Conservation (phyloP, 345 rosid species). For the Citrus sp. region DNA sequence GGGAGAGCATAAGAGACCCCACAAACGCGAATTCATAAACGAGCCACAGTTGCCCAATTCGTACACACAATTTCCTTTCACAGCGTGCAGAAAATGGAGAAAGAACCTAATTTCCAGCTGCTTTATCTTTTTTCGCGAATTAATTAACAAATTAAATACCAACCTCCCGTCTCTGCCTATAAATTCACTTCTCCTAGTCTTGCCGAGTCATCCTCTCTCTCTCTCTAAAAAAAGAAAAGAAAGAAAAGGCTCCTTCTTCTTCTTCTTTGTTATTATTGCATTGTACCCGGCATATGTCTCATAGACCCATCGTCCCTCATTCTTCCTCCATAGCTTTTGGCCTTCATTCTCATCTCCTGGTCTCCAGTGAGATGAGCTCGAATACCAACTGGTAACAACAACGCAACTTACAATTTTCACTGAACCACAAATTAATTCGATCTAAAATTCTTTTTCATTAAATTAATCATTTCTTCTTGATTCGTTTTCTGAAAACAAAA, state of each 20-base stretch:
- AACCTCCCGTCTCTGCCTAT: not conserved
- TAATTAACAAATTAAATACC: not conserved
- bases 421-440: no score
- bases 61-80: not conserved
- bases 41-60: not conserved
- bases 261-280: no score
- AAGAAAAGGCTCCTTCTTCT: not conserved
- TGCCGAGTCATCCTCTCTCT: not conserved
- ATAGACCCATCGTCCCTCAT: conserved; percentile 67
- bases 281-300: conserved; percentile 49
- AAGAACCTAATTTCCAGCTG: not conserved
- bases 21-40: not conserved
- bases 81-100: not conserved
- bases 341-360: conserved; percentile 71
- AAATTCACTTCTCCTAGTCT: not conserved
- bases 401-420: not conserved
- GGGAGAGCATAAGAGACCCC: not conserved
- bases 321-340: conserved; percentile 57
- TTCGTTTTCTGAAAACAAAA: no score
- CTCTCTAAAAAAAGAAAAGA: not conserved
- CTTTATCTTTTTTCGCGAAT: not conserved
- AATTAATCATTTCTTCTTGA: not conserved
- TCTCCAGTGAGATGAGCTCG: conserved; percentile 68
- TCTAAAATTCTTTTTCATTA: not conserved
- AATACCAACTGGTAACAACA: conserved; percentile 39